A percentile compares a stretch with the other conserved stretches of the same genome.
Conservation (phyloP, 805 yeast species). For the Yamadazyma endophytica region DNA sequence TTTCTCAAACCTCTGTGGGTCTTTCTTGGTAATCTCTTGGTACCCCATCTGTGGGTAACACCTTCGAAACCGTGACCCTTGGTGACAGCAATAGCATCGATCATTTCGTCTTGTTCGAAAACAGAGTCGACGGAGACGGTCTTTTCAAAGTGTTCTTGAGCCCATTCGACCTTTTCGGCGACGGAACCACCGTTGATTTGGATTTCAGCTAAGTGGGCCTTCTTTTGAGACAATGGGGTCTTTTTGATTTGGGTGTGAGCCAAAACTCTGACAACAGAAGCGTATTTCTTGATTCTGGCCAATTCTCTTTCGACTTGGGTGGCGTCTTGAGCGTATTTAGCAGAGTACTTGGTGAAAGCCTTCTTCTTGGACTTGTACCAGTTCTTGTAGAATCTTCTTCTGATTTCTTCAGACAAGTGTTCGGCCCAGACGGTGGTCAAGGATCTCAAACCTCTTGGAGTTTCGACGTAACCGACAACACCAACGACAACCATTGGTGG, state of each 20-base stretch:
- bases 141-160: conserved; percentile 98
- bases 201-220: conserved; percentile 99
- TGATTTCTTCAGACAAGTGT: conserved; percentile 98
- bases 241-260: conserved; percentile 99
- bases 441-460: conserved; percentile 99
- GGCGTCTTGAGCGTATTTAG: conserved; percentile 92
- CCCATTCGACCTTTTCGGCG: conserved; percentile 98
- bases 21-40: conserved; percentile 99
- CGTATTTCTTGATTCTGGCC: conserved; percentile 98
- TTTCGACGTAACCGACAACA: conserved; percentile 99
- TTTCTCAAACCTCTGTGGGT: conserved; percentile 99
- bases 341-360: conserved; percentile 99
- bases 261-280: conserved; percentile 96
- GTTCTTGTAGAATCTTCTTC: conserved; percentile 99
- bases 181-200: conserved; percentile 99
- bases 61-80: conserved; percentile 99
- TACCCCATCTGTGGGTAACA: conserved; percentile 99
- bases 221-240: conserved; percentile 99
- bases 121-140: conserved; percentile 94
- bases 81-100: conserved; percentile 98
- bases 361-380: conserved; percentile 99
- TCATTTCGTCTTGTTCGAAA: conserved; percentile 97
- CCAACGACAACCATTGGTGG: conserved; percentile 99
- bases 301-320: conserved; percentile 89
- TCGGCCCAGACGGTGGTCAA: conserved; percentile 99